A percentile compares a stretch with the other conserved stretches of the same genome.
Conservation (phyloP, 192 early-diverging fungal genomes). For the Gaertneriomyces sp. region DNA sequence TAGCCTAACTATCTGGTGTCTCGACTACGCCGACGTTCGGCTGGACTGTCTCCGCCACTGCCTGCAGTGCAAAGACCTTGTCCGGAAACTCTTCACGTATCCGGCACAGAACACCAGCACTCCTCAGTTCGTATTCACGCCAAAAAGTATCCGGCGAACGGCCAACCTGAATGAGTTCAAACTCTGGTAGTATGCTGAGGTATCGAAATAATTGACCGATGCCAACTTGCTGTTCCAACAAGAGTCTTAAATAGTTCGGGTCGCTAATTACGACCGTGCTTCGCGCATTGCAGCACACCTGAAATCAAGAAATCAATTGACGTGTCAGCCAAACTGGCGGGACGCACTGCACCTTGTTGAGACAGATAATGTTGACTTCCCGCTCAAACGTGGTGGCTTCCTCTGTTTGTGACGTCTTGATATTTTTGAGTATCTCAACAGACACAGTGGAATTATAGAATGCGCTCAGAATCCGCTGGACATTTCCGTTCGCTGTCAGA, state of each 20-base stretch:
- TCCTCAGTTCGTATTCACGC: slow-evolving; percentile 31
- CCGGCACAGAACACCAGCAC: slow-evolving; percentile 25
- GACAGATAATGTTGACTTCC: slow-evolving; percentile 34
- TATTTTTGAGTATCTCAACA: slow-evolving; percentile 46
- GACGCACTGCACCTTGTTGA: slow-evolving; percentile 18
- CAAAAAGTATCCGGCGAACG: slow-evolving; percentile 20
- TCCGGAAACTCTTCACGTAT: slow-evolving; percentile 40
- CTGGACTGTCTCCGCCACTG: not conserved
- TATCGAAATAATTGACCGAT: slow-evolving; percentile 56
- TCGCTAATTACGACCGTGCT: slow-evolving; percentile 40
- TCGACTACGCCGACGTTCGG: too few species aligned
- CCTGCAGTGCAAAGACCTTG: slow-evolving; percentile 23
- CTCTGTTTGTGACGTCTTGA: slow-evolving; percentile 3
- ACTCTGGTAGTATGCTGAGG: slow-evolving; percentile 48
- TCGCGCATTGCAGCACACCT: slow-evolving; percentile 41
- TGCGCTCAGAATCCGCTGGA: slow-evolving; percentile 52
- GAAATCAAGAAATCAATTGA: not conserved
- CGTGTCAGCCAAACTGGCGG: too few species aligned
- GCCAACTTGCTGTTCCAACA: slow-evolving; percentile 41
- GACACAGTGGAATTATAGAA: slow-evolving; percentile 48
- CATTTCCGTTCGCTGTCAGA: slow-evolving; percentile 54
- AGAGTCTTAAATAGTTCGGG: slow-evolving; percentile 29
- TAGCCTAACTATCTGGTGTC: too few species aligned
- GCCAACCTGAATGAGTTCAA: slow-evolving; percentile 36
- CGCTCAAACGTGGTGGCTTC: slow-evolving; percentile 35